Conservation (phyloP, 2,329 filamentous ascomycete genomes). For the Cytospora chrysosperma region DNA sequence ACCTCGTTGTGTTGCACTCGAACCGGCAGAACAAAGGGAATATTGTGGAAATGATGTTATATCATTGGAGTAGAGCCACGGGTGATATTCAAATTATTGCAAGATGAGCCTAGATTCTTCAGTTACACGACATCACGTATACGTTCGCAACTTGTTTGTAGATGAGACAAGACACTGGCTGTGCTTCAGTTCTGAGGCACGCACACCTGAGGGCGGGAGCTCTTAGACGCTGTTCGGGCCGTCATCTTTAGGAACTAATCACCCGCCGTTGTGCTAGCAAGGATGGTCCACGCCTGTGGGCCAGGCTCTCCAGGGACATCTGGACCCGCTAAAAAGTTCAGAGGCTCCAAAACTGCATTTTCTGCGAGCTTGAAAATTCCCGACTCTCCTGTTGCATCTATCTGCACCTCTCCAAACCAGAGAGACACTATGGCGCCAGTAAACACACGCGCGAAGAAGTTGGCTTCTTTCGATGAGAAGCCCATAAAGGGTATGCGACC, state of each 20-base stretch:
- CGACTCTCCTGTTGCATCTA: conserved; percentile 21
- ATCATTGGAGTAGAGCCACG: not conserved
- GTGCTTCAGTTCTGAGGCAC: not conserved
- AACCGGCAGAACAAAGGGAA: not conserved
- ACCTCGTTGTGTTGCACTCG: not conserved
- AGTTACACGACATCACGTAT: not conserved
- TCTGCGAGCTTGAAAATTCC: conserved; percentile 17
- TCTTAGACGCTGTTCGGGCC: not conserved
- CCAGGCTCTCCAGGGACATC: not conserved
- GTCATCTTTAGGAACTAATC: conserved; percentile 1
- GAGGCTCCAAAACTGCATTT: conserved; percentile 23
- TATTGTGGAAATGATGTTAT: not conserved
- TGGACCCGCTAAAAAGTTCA: conserved; percentile 25
- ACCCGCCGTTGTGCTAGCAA: not conserved
- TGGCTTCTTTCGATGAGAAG: conserved; percentile 62
- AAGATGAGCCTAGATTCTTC: not conserved
- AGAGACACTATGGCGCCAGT: conserved; percentile 49
- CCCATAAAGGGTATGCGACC: conserved; percentile 56
- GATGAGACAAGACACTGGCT: not conserved
- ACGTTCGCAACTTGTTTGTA: not conserved
- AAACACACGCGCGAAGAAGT: conserved; percentile 56
- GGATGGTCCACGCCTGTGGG: not conserved
- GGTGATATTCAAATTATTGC: too few relatives aligned
- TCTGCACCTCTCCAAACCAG: conserved; percentile 3
- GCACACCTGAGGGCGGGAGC: not conserved